Evolutionary conservation across 2,329 filamentous ascomycete genomes (phyloP).

Genomic region (Dactylellina leptospora): DNA sequence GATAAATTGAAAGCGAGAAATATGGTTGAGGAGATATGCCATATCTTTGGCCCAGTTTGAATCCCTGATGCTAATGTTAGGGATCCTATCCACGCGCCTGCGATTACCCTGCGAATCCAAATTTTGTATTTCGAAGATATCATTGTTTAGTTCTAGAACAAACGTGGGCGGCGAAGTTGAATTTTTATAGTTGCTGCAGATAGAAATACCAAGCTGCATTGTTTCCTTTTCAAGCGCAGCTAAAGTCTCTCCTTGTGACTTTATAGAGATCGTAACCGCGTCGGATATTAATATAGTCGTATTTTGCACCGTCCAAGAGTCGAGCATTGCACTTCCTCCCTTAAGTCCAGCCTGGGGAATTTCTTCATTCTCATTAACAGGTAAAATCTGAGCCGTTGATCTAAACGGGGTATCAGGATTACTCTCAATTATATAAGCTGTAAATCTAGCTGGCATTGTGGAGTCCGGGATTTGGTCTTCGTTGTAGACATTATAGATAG

Average conservation of each 20-base stretch:
- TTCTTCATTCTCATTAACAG: too few species aligned
- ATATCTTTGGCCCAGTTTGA: conserved; percentile 12
- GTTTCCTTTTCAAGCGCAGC: not conserved
- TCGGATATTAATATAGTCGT: conserved; percentile 8
- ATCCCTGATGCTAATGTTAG: not conserved
- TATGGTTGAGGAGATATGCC: conserved; percentile 1
- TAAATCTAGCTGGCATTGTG: not conserved
- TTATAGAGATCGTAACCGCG: not conserved
- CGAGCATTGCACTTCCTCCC: not conserved
- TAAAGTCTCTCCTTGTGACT: not conserved
- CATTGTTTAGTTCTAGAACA: not conserved
- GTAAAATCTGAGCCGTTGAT: not conserved
- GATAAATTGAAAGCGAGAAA: conserved; percentile 13
- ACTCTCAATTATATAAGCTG: not conserved
- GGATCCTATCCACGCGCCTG: conserved; percentile 5
- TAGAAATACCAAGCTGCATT: not conserved
- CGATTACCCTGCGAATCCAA: not conserved
- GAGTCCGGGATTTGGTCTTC: not conserved
- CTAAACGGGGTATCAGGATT: not conserved
- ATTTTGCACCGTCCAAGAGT: conserved; percentile 1
- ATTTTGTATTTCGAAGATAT: conserved; percentile 9
- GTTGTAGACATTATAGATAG: conserved; percentile 15
- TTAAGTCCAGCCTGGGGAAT: too few species aligned
- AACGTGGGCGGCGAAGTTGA: not conserved
- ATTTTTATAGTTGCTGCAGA: not conserved